Percentiles rank a stretch among this genome's conserved stretches.
phyloP scores from a whole-genome alignment of 2,329 filamentous ascomycete species.

The Colletotrichum sp. region DNA sequence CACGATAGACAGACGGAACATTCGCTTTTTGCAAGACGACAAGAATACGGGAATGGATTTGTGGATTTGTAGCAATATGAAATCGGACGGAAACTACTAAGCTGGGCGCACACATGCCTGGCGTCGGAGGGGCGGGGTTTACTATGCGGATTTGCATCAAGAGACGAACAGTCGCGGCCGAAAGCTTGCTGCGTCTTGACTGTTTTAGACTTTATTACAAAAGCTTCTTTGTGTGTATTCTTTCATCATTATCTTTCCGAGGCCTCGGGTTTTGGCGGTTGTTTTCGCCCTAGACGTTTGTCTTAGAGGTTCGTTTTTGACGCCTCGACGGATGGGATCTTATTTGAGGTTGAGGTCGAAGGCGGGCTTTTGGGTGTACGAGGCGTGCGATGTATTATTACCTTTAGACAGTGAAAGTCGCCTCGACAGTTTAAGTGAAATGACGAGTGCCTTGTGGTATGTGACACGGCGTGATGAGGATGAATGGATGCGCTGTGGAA shows the following conservation, averaged over 20 bases:
- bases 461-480: not conserved
- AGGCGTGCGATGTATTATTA: not conserved
- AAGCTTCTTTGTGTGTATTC: slow-evolving; percentile 6
- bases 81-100: not conserved
- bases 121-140: not conserved
- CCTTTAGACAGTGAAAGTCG: not conserved
- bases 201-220: slow-evolving; percentile 17
- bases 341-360: not conserved
- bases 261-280: not conserved
- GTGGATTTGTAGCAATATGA: slow-evolving; percentile 17
- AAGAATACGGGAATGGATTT: not conserved
- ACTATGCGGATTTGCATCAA: slow-evolving; percentile 13
- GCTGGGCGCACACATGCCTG: slow-evolving; percentile 7
- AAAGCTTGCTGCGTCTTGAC: not conserved
- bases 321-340: not conserved
- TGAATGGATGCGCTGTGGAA: too few relatives aligned
- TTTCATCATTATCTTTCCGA: not conserved
- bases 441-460: accelerated
- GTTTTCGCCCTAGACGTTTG: not conserved
- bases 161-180: not conserved
- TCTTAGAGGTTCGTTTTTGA: not conserved
- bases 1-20: not conserved
- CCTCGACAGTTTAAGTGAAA: not conserved
- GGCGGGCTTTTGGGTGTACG: not conserved
- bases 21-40: not conserved